Conservation (phyloP, 2,329 filamentous ascomycete species). For the Penicillium sp. region DNA sequence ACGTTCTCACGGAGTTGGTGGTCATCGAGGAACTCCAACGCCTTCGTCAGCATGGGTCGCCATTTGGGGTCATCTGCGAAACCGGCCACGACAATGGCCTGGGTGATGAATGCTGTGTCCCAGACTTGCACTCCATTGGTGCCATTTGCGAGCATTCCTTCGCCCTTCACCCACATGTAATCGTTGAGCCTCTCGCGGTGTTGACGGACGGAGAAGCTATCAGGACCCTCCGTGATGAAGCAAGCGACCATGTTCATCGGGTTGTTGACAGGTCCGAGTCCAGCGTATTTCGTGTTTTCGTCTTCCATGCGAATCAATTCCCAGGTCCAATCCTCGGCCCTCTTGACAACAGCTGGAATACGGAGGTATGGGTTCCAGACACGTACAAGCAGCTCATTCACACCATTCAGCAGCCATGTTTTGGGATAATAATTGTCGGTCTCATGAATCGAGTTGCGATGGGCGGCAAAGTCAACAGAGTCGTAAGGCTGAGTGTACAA, state of each 20-base stretch:
- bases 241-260: constrained; percentile 88
- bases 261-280: constrained; percentile 84
- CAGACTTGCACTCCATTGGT: constrained; percentile 98
- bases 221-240: constrained; percentile 80
- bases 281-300: constrained; percentile 83
- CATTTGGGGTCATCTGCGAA: constrained; percentile 76
- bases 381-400: constrained; percentile 77
- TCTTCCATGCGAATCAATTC: constrained; percentile 88
- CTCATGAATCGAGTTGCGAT: constrained; percentile 79
- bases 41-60: constrained; percentile 78
- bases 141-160: constrained; percentile 92
- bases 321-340: constrained; percentile 78
- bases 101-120: constrained; percentile 91
- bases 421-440: constrained; percentile 94
- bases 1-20: constrained; percentile 90
- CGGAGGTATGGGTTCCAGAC: constrained; percentile 81
- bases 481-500: constrained; percentile 78
- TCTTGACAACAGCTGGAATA: constrained; percentile 62
- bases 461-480: constrained; percentile 71
- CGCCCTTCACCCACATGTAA: constrained; percentile 85
- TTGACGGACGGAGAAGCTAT: constrained; percentile 67
- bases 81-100: constrained; percentile 76
- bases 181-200: constrained; percentile 83
- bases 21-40: constrained; percentile 80
- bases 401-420: constrained; percentile 73